Percentiles rank a stretch among this genome's conserved stretches.
Evolutionary conservation across 148 eudicot species (phyloP).

Genomic region (Polygonum maritimum): DNA sequence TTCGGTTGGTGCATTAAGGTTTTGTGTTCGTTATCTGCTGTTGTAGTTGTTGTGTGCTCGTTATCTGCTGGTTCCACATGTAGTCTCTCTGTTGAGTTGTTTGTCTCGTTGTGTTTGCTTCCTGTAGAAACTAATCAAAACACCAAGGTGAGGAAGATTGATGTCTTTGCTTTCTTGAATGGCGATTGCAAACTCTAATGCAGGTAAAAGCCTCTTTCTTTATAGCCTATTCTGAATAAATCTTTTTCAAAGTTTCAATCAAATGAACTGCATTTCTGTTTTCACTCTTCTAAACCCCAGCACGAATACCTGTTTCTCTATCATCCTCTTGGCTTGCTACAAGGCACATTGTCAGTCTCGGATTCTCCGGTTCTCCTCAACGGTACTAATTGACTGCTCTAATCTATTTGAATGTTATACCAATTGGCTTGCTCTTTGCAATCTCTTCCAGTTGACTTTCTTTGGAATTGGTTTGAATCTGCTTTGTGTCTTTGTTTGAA

Average conservation of each 20-base stretch:
- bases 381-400: not conserved
- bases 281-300: not conserved
- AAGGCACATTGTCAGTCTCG: not conserved
- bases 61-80: not conserved
- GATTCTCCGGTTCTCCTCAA: not conserved
- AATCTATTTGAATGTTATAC: not conserved
- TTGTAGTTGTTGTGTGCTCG: no score
- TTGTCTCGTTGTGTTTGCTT: not conserved
- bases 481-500: not conserved
- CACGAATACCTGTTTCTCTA: conserved; percentile 8
- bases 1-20: not conserved
- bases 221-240: not conserved
- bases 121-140: not conserved
- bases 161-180: conserved; percentile 1
- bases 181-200: conserved; percentile 2
- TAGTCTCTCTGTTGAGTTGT: not conserved
- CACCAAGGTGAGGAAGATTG: not conserved
- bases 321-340: conserved; percentile 2
- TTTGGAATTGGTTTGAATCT: not conserved
- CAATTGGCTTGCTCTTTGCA: not conserved
- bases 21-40: not conserved
- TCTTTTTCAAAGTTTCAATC: not conserved
- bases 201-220: not conserved
- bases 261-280: not conserved
- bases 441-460: not conserved